Base-by-base conservation (phyloP, 306 rosid species). In the Fragaria iinumae region DNA sequence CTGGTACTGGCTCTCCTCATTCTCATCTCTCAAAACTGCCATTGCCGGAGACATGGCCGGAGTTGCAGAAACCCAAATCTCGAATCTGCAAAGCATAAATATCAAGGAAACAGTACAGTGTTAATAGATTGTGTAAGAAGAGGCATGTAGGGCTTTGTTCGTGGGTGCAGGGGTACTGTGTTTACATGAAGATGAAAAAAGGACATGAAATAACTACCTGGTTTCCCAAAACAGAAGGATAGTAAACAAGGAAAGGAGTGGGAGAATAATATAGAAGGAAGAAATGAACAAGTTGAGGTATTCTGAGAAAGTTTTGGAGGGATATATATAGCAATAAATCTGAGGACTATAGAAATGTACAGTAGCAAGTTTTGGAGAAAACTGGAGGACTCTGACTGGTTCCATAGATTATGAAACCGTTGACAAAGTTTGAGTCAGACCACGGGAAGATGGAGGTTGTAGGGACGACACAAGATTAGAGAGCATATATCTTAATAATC, bases 21-120 rank as follows among this genome's bases (percentile, higher is more conserved):
- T 71, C 16, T 78, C 76, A 39, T 47, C 76, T 32, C 72, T 56
- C 64, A 71, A 17, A 48, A 17, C 45, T 36, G 81, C 83, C 79
- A 90, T 86, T 79, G 90, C 83, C 9, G 91, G 91, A 76, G 92
- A 82, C 91, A 86, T 89, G 10, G 72, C 29, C 9, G 11, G 18
- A 59, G 20, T 65, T 16, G 47, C 11, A 34, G 69, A 38, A 65
- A 65, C 27, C 69, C 27, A 36, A 65, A 65, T 36, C 69, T 36
- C 14, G 69, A 65, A 64, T 34, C 62, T 52, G 32, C 65, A 39
- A 72, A 52, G 34, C 49, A 67, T 45, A 39, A 67, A 23, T 6
- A 56, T 12, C 43, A 39, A 39, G 45, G 47, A 71, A 50, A 39
- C 8, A 39, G 43, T 39, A 29, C 23, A 14, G 12, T 32, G 23